Evolutionary conservation across 1,284 basidiomycete genomes (phyloP).

Genomic region (Moesziomyces parantarcticus): DNA sequence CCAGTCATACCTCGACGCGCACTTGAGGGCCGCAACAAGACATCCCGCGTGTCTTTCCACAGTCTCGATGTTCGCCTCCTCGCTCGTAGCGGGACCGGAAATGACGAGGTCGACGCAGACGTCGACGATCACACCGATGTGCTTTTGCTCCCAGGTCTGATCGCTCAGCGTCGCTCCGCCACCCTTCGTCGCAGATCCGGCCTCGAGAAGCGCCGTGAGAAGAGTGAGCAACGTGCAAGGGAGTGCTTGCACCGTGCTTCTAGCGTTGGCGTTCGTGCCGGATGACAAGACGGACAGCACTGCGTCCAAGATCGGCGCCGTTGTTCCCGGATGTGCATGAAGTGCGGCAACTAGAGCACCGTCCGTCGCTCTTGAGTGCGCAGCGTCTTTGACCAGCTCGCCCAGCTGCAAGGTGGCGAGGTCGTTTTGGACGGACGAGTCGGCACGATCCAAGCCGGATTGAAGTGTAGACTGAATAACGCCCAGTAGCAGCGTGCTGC

Average conservation of each 20-base stretch:
- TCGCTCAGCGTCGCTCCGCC: constrained; percentile 2
- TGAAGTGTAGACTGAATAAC: constrained; percentile 16
- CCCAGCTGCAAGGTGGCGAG: not conserved
- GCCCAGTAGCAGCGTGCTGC: constrained; percentile 12
- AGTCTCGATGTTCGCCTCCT: not conserved
- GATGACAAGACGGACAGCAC: constrained; percentile 6
- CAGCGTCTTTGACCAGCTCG: no score
- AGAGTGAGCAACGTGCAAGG: constrained; percentile 24
- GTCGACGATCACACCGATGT: constrained; percentile 9
- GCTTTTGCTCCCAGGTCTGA: constrained; percentile 10
- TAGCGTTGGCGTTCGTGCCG: no score
- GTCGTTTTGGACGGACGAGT: not conserved
- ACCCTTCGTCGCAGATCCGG: constrained; percentile 4
- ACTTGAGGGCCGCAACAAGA: constrained; percentile 14
- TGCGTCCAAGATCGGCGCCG: constrained; percentile 6
- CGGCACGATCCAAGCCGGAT: constrained; percentile 3
- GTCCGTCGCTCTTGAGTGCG: constrained; percentile 8
- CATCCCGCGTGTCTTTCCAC: constrained; percentile 11
- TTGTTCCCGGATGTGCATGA: constrained; percentile 14
- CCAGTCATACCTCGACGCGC: constrained; percentile 24
- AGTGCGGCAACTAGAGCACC: constrained; percentile 33
- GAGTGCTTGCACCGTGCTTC: not conserved
- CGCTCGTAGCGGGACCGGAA: not conserved
- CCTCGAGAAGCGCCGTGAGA: constrained; percentile 25
- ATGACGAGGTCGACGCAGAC: constrained; percentile 8